Conservation (phyloP, 306 rosid species). For the Citrullus colocynthis region DNA sequence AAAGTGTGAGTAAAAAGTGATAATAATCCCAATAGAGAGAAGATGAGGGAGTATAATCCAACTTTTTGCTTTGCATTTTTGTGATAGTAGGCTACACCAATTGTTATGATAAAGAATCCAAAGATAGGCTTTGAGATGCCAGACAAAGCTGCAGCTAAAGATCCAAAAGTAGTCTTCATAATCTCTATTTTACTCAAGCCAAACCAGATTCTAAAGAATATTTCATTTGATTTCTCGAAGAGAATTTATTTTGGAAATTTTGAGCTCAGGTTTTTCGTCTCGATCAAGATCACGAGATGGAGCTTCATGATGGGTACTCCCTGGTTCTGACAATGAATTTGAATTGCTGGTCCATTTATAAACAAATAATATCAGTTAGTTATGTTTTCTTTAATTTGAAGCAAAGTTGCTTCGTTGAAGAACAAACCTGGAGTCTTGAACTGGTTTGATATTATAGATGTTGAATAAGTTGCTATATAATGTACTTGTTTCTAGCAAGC, state of each 20-base stretch:
- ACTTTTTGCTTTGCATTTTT: slow-evolving; percentile 41
- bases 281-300: slow-evolving; percentile 23
- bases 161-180: slow-evolving; percentile 40
- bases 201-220: slow-evolving; percentile 77
- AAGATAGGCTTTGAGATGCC: slow-evolving; percentile 81
- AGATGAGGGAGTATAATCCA: slow-evolving; percentile 41
- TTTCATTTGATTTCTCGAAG: slow-evolving; percentile 13
- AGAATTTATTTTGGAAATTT: slow-evolving; percentile 9
- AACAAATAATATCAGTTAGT: slow-evolving; percentile 21
- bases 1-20: slow-evolving; percentile 26
- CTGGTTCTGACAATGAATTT: slow-evolving; percentile 21
- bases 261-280: slow-evolving; percentile 17
- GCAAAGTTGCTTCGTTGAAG: not conserved
- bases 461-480: slow-evolving; percentile 47
- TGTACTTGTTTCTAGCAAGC: slow-evolving; percentile 44
- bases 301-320: slow-evolving; percentile 22
- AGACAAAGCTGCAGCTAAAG: slow-evolving; percentile 40
- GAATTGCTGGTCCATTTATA: slow-evolving; percentile 28
- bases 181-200: slow-evolving; percentile 41
- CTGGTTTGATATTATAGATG: slow-evolving; percentile 55
- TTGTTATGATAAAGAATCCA: slow-evolving; percentile 65
- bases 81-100: slow-evolving; percentile 58
- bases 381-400: not conserved
- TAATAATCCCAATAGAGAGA: slow-evolving; percentile 48
- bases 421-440: slow-evolving; percentile 38